Base-by-base conservation (phyloP, 768 basidiomycete genomes). In the Hemileccinum rubropunctum region DNA sequence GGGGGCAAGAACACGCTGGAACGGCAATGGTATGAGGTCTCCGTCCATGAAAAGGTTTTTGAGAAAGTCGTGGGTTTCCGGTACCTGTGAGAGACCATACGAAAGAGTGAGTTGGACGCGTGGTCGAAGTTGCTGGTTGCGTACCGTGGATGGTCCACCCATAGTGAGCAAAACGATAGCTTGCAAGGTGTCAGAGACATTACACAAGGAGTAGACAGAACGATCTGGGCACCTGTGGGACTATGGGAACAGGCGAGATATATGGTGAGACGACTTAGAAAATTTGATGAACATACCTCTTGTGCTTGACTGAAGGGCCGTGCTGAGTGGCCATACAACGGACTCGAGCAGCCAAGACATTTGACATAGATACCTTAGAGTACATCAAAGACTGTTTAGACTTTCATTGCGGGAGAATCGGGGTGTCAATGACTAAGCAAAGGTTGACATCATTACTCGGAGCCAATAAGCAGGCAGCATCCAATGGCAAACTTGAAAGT, bases 131-230 rank as follows among this genome's bases (percentile, higher is more conserved):
- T 43, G 34, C 26, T n/a, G 41, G 43, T 32, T 33, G 72, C 82
- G 59, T 62, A 93, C 92, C 50, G 92, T 95, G 44, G 89, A 81
- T 20, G 95, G 97, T 2, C 97, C 97, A 38, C 97, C 97, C 97
- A 99, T 99, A 70, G 98, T 99, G 73, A 99, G 76, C 88, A 99
- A 90, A 36, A 99, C 93, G 54, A 98, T 80, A 33, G 89, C 95
- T 83, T 47, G 17, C 2, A 41, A 78, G 42, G 28, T 39, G 47
- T 53, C 57, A 56, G 30, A 33, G 38, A 33, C 33, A n/a, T 7
- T 48, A 50, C 21, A 43, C 15, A 23, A 50, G 34, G 34, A 27
- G 47, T 3, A 15, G 13, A 35, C 14, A 18, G n/a, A 27, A 45
- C 12, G 18, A 15, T 14, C 11, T 45, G 48, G 56, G 42, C 48